Conservation (phyloP, 345 rosid species). For the Moricandia moricandioides region DNA sequence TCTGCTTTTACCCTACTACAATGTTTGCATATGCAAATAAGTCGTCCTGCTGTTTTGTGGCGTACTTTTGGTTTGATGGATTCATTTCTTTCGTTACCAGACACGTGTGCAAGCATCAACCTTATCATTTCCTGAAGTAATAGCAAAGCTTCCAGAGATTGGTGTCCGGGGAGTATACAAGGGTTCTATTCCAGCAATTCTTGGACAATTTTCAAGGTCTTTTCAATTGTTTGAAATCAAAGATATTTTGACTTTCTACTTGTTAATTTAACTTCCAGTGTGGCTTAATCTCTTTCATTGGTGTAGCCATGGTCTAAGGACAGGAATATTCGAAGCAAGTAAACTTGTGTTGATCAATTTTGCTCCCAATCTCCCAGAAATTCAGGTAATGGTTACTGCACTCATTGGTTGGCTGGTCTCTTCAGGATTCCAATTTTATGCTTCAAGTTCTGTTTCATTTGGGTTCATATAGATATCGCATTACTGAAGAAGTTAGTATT, state of each 20-base stretch:
- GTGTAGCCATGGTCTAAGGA: slow-evolving; percentile 88
- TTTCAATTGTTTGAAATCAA: slow-evolving; percentile 9
- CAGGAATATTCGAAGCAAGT: slow-evolving; percentile 91
- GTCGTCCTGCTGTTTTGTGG: slow-evolving; percentile 1
- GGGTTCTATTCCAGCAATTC: slow-evolving; percentile 96
- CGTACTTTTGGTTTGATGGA: slow-evolving; percentile 11
- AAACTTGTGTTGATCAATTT: slow-evolving; percentile 80
- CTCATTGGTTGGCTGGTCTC: slow-evolving; percentile 5
- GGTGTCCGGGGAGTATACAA: slow-evolving; percentile 81
- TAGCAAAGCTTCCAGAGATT: slow-evolving; percentile 86
- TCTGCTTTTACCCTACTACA: slow-evolving; percentile 7
- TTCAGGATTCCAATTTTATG: neutral
- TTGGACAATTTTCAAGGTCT: slow-evolving; percentile 97
- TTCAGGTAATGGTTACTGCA: slow-evolving; percentile 58
- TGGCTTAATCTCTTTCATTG: slow-evolving; percentile 19
- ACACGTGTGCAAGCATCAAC: slow-evolving; percentile 98
- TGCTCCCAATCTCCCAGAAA: slow-evolving; percentile 83
- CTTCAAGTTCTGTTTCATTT: neutral
- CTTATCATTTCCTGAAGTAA: slow-evolving; percentile 70
- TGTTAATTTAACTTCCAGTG: slow-evolving; percentile 2
- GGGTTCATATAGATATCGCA: neutral
- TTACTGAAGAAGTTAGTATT: neutral
- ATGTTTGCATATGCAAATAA: slow-evolving; percentile 6
- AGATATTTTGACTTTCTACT: neutral
- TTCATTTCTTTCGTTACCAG: slow-evolving; percentile 41